Evolutionary conservation across 169 alveolate genomes (phyloP), one percentile per base, ranked within the genome.

Genomic region (Condylostoma magnum): DNA sequence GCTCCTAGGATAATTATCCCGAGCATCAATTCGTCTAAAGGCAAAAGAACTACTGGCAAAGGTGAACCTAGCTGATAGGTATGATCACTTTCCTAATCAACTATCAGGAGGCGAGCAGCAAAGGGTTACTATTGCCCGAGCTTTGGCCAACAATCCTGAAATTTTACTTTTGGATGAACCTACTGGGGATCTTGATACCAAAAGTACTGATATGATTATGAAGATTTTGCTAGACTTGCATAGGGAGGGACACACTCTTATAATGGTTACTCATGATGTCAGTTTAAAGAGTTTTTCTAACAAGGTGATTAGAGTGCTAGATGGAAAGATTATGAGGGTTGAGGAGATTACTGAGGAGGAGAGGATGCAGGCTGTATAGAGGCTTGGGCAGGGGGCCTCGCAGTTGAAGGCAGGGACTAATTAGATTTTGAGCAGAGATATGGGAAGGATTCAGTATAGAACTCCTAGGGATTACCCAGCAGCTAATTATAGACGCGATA

Each of bases 251-350:
- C 81, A 70, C 3, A 89, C 90, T 18, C 63, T 80, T 67, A 58
- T 72, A 28, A 92, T 92, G 96, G 96, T 92, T 10, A 92, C 96
- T 30, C 96, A 92, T 73, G 96, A 92, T 69, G 92, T 86, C 1
- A 83, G 84, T 31, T 69, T 92, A 10, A 89, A 86, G 68, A 79
- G 80, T 63, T 92, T 52, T 68, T 91, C 93, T n/a, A 75, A 82
- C 44, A 80, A 90, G 74, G 84, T 87, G 0, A 90, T 91, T 8
- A 79, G 86, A 67, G 89, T 91, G 83, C 44, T 84, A 36, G 96
- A 91, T 77, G 96, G 96, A 5, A 91, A 91, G 73, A 79, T 91
- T 0, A 76, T 63, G 51, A 66, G 69, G 43, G 75, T 72, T 33
- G 82, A 76, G 37, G 76, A 52, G 27, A 76, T 85, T 8, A 65